Evolutionary conservation across 768 basidiomycete species (phyloP), one percentile per base, ranked within the genome.

Genomic region (Pleurotus platypus): DNA sequence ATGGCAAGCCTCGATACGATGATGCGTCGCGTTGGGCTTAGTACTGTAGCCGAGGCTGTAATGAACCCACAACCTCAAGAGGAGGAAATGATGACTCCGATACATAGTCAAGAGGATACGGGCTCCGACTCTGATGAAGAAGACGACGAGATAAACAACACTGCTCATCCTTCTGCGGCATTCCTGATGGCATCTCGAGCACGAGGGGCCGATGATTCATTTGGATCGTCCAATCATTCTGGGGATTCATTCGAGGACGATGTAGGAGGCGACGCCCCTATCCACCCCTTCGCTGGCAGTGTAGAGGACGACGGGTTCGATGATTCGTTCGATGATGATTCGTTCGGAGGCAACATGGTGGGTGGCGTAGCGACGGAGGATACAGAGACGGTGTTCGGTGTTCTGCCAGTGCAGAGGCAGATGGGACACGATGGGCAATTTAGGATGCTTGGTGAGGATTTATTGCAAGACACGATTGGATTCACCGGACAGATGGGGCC

Each of bases 321-420:
- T n/a, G 83, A 81, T 40, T 78, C 74, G 15, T 77, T 75, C 49
- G 80, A 79, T 51, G 79, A 79, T 57, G 77, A 78, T 70, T 78
- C 78, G 22, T 79, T 77, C 62, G 81, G 81, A 57, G 80, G 83
- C 62, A 78, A 81, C 63, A 78, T 75, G 58, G 70, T 69, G 57
- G 72, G 66, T 49, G 72, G 73, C 38, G 72, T 66, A n/a, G 69
- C 66, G 40, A 65, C 60, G 22, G 73, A 77, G 49, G 84, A 85
- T 63, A 54, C 51, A 9, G 86, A 90, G 68, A 89, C 89, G 11
- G 70, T 90, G 55, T 90, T 91, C 69, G 89, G 89, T 13, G 80
- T 83, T 9, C 78, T 79, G 7, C 84, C 84, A 40, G 80, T 75
- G 37, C 78, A 79, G 58, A 72, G 83, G 47, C 60, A 49, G 60